Evolutionary conservation across 2,329 filamentous ascomycete species (phyloP).

Genomic region (Claviceps capensis): DNA sequence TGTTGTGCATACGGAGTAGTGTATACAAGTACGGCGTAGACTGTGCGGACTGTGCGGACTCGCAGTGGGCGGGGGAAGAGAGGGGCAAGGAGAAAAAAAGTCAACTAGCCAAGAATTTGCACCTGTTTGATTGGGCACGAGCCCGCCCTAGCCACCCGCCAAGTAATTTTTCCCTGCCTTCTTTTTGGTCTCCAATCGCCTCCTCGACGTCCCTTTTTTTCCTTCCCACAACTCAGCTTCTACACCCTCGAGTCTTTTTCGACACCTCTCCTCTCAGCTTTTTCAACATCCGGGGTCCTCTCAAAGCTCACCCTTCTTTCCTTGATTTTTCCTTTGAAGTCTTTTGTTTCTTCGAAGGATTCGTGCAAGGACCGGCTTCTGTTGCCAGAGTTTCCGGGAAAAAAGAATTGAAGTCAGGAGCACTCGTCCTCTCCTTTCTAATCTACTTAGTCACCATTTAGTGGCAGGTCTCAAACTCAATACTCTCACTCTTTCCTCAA

Average conservation of each 20-base stretch:
- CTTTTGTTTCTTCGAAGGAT: conserved; percentile 26
- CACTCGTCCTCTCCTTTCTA: conserved; percentile 20
- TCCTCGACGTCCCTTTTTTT: conserved; percentile 13
- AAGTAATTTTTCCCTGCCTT: conserved; percentile 21
- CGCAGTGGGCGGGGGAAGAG: neutral
- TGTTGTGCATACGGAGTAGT: too few species aligned
- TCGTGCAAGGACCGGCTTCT: conserved; percentile 19
- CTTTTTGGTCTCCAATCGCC: conserved; percentile 16
- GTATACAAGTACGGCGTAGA: too few species aligned
- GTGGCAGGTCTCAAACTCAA: conserved; percentile 14
- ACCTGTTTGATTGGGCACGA: conserved; percentile 13
- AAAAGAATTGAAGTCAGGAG: conserved; percentile 19
- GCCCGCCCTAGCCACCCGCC: conserved; percentile 17
- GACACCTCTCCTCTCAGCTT: conserved; percentile 17
- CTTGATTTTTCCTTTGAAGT: conserved; percentile 34
- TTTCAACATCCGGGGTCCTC: conserved; percentile 13
- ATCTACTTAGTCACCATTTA: conserved; percentile 4
- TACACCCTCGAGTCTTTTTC: conserved; percentile 17
- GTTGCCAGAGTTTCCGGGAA: conserved; percentile 19
- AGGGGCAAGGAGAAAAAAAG: conserved; percentile 2
- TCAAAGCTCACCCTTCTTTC: conserved; percentile 22
- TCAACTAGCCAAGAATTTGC: conserved; percentile 1
- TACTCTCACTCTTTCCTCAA: conserved; percentile 14
- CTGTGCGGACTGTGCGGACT: too few species aligned
- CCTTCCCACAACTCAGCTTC: conserved; percentile 21